phyloP scores from a whole-genome alignment of 2,329 filamentous ascomycete genomes.

The Calonectria honghensis region DNA sequence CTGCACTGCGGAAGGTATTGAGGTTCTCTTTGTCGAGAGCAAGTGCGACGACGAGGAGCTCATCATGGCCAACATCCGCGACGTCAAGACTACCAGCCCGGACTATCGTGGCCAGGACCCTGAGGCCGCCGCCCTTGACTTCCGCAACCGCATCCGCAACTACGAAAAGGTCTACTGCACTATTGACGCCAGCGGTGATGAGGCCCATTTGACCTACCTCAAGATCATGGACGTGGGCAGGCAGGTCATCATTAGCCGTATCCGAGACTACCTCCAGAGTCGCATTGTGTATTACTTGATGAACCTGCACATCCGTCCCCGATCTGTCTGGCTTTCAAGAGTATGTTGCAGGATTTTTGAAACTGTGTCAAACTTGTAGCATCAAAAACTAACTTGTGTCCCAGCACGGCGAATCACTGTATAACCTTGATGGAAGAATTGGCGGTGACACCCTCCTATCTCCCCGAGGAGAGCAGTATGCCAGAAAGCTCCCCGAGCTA shows the following conservation, averaged over 20 bases:
- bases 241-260: conserved; percentile 98
- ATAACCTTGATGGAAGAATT: conserved; percentile 92
- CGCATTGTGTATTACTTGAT: conserved; percentile 98
- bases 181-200: conserved; percentile 86
- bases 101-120: conserved; percentile 97
- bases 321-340: conserved; percentile 96
- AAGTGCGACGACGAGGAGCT: conserved; percentile 97
- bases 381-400: conserved; percentile 32
- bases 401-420: conserved; percentile 95
- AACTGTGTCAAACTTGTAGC: neutral
- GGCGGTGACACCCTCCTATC: conserved; percentile 94
- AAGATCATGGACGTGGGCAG: conserved; percentile 98
- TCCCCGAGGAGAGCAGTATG: conserved; percentile 89
- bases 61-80: conserved; percentile 98
- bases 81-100: conserved; percentile 97
- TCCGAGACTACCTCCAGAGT: conserved; percentile 97
- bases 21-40: conserved; percentile 96
- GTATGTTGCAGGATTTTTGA: conserved; percentile 70
- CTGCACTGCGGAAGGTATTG: conserved; percentile 84
- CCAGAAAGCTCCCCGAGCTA: conserved; percentile 87
- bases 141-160: conserved; percentile 94
- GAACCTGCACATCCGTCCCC: conserved; percentile 97
- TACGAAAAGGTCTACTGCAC: conserved; percentile 98
- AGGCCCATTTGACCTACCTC: conserved; percentile 92
- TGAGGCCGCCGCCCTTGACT: conserved; percentile 91